Base-by-base conservation (phyloP, 192 early-diverging fungal species). In the Phlyctochytrium planicorne region DNA sequence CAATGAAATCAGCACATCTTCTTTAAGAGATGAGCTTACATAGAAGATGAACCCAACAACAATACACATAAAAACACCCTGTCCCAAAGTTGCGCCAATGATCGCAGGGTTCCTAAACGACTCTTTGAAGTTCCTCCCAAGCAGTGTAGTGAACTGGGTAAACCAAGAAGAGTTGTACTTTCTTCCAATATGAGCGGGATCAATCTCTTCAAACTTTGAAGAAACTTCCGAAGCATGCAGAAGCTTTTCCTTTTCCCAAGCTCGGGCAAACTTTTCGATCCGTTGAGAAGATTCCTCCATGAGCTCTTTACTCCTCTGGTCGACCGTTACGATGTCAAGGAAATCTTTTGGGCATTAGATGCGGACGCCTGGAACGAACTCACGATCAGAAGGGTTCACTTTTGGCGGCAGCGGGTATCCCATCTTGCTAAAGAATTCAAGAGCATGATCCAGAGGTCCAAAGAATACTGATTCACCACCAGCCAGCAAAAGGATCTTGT, bases 391-490 rank as follows among this genome's bases (percentile, higher is more conserved):
- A 25, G 56, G 56, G 29, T 59, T 59, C 24, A 30, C 29, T 10
- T 25, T 10, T 24, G 56, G 23, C 40, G 6, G 40, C 23, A 25
- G 24, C 6, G 56, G 23, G 25, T 77, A 78, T 23, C 81, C 82
- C 6, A 85, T 64, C 20, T 40, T 60, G 4, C 27, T 69, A 59
- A 83, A 83, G 53, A 78, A 78, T 20, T 32, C 65, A 30, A 80
- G 56, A 10, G 78, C 35, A 87, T 76, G 25, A 78, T 75, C 20
- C 91, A 91, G 68, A 20, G 75, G 76, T 27, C 89, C 91, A 36
- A 85, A 72, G 61, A 88, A 92, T 61, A 90, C 83, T 31, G 88
- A 79, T 34, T 80, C 76, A 20, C 89, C 89, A 61, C 89, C 80
- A 0, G 82, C 78, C 52, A 92, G 73, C 24, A 92, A 40, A 20